Evolutionary conservation across 495 filamentous ascomycete genomes (phyloP).

Genomic region (Hyphodiscus hymeniophilus): DNA sequence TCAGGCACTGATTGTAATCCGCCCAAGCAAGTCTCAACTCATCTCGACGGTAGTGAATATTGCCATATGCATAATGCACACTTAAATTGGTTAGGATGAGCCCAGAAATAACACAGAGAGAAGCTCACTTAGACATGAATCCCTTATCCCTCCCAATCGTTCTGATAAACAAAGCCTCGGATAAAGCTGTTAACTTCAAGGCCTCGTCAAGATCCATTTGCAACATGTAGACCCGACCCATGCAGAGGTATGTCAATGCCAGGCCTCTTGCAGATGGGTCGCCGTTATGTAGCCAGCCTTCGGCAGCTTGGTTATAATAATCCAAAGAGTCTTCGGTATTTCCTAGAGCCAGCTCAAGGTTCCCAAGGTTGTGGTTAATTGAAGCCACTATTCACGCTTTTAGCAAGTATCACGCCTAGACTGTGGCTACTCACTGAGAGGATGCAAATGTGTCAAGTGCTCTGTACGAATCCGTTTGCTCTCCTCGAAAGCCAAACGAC

Average conservation of each 20-base stretch:
- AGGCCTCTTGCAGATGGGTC: background rate
- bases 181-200: background rate
- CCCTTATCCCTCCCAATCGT: conserved; percentile 4
- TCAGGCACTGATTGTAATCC: conserved; percentile 2
- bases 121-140: conserved; percentile 7
- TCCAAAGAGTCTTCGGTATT: conserved; percentile 9
- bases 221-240: background rate
- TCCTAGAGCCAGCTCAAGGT: conserved; percentile 5
- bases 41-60: background rate
- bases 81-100: background rate
- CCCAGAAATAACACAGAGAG: background rate
- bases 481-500: conserved; percentile 6
- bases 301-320: conserved; percentile 3
- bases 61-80: conserved; percentile 11
- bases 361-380: conserved; percentile 12
- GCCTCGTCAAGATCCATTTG: conserved; percentile 1
- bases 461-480: conserved; percentile 3
- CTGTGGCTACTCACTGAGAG: background rate
- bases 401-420: background rate
- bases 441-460: background rate
- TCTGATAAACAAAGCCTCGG: conserved; percentile 1
- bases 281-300: conserved; percentile 1
- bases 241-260: conserved; percentile 4
- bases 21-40: background rate
- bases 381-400: conserved; percentile 2